Conservation (phyloP, 169 alveolate genomes). For the Plasmodium gonderi region DNA sequence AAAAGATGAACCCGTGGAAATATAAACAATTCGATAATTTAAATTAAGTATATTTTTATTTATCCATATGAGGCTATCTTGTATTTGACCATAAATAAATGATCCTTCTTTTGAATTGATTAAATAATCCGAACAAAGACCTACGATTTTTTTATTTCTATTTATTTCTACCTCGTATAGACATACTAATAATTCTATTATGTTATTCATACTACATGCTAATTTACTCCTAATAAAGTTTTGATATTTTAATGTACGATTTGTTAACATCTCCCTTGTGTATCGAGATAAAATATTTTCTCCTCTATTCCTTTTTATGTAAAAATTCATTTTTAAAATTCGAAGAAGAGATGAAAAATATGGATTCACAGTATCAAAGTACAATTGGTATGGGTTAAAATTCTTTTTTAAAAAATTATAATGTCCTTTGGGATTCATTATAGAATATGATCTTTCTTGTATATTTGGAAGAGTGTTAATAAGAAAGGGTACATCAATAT, state of each 20-base stretch:
- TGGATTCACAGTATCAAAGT: background rate
- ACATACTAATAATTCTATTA: constrained; percentile 53
- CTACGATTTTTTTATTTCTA: constrained; percentile 47
- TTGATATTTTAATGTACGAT: background rate
- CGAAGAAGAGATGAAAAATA: background rate
- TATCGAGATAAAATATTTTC: background rate
- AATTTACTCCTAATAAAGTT: background rate
- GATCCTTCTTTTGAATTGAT: constrained; percentile 36
- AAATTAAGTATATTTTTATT: constrained; percentile 53
- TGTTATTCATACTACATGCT: background rate
- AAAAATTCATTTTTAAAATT: constrained; percentile 3
- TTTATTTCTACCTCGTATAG: constrained; percentile 38
- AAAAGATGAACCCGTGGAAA: constrained; percentile 58
- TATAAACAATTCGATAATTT: constrained; percentile 52
- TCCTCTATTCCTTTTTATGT: background rate
- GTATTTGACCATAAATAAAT: constrained; percentile 23
- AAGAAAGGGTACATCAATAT: constrained; percentile 28
- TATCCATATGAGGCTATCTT: constrained; percentile 33
- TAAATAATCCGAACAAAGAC: constrained; percentile 65
- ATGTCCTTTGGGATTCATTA: background rate
- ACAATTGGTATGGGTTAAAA: constrained; percentile 28
- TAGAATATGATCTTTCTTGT: constrained; percentile 57
- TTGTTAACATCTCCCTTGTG: background rate
- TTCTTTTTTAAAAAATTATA: background rate
- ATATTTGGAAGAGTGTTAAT: constrained; percentile 56